Percentiles rank a stretch among this genome's conserved stretches.
phyloP scores from a whole-genome alignment of 495 filamentous ascomycete species.

The Oleoguttula mirabilis region DNA sequence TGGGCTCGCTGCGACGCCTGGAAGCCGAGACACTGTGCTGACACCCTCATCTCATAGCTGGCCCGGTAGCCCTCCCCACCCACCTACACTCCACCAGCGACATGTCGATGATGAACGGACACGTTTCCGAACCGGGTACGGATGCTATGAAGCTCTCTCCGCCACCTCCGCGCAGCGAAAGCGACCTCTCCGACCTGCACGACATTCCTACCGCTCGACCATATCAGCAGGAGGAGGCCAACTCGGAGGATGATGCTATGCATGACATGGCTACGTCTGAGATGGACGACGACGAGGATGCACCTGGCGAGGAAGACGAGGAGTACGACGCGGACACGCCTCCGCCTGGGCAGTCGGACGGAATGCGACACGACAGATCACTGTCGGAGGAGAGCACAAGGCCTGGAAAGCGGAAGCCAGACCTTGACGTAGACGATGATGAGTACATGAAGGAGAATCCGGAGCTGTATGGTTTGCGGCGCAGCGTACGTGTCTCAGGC shows the following conservation, averaged over 20 bases:
- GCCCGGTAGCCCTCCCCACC: conserved; percentile 29
- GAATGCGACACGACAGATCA: conserved; percentile 35
- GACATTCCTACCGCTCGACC: conserved; percentile 19
- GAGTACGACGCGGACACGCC: conserved; percentile 63
- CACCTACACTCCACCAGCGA: conserved; percentile 27
- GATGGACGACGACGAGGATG: conserved; percentile 47
- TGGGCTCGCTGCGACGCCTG: conserved; percentile 15
- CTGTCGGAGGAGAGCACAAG: conserved; percentile 53
- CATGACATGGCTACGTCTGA: conserved; percentile 25
- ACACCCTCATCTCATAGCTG: conserved; percentile 26
- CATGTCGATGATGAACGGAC: conserved; percentile 34
- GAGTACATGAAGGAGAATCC: conserved; percentile 82
- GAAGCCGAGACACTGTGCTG: conserved; percentile 23
- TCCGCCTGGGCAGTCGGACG: conserved; percentile 12
- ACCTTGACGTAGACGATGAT: conserved; percentile 52
- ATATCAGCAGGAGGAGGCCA: conserved; percentile 13
- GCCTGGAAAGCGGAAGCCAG: conserved; percentile 64
- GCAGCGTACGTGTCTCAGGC: conserved; percentile 57
- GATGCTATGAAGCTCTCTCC: conserved; percentile 29
- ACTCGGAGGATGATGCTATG: conserved; percentile 27
- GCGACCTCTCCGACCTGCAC: conserved; percentile 30
- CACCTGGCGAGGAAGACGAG: conserved; percentile 63
- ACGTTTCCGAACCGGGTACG: conserved; percentile 32
- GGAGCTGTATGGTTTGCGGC: conserved; percentile 85
- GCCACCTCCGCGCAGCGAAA: conserved; percentile 39